Conservation (phyloP, 106 monocot species). For the Phalaenopsis equestris region DNA sequence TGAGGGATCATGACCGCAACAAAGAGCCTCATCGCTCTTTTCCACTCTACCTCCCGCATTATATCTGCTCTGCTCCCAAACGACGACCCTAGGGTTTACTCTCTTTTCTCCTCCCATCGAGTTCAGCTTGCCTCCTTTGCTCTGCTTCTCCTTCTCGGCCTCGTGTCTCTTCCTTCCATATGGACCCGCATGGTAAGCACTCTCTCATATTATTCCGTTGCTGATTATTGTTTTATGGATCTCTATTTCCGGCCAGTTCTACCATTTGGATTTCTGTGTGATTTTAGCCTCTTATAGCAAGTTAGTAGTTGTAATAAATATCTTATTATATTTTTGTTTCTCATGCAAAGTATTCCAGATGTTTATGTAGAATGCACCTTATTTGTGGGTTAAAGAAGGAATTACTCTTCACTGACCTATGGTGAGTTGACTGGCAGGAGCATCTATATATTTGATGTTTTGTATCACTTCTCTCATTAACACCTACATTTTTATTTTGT, state of each 20-base stretch:
- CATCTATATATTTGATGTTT: not conserved
- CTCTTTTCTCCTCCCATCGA: conserved; percentile 20
- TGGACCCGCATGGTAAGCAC: conserved; percentile 58
- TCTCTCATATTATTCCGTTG: not conserved
- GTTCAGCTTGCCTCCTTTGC: conserved; percentile 26
- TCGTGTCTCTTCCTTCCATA: conserved; percentile 39
- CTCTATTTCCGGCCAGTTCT: not conserved
- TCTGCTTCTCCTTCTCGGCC: conserved; percentile 21
- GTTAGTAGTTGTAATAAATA: not conserved
- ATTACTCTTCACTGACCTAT: conserved; percentile 70
- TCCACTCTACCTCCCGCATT: conserved; percentile 15
- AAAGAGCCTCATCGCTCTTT: conserved; percentile 5
- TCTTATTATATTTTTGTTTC: not conserved
- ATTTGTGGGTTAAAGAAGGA: conserved; percentile 85
- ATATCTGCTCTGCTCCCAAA: conserved; percentile 23
- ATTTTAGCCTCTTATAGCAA: not conserved
- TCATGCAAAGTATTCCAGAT: not conserved
- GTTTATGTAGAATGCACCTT: conserved; percentile 62
- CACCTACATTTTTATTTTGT: not conserved
- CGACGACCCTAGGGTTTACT: conserved; percentile 22
- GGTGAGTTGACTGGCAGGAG: conserved; percentile 25
- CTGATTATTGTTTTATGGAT: not conserved
- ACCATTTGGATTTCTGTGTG: not conserved
- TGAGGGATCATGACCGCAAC: too few species aligned
- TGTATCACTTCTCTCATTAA: not conserved